phyloP scores from a whole-genome alignment of 1,139 yeast species.

The Saccharomycopsis crataegensis region DNA sequence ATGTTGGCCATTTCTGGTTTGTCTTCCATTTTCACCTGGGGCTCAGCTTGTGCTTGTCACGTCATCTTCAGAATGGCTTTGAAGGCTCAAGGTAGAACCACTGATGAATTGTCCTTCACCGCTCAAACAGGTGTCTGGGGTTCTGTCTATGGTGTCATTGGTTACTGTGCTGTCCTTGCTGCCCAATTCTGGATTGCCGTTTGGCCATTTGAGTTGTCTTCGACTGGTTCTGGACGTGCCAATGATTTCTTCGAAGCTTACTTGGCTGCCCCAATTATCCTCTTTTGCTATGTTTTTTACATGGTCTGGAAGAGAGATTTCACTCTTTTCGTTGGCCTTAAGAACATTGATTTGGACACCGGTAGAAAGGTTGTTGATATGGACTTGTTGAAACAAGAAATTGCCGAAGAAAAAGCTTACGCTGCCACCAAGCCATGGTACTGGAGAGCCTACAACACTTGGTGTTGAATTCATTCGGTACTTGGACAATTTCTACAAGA shows the following conservation, averaged over 20 bases:
- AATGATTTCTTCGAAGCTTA: constrained; percentile 52
- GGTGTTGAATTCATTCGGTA: constrained; percentile 37
- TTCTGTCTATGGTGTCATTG: constrained; percentile 40
- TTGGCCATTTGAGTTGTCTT: constrained; percentile 40
- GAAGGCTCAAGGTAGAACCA: constrained; percentile 41
- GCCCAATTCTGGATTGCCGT: constrained; percentile 69
- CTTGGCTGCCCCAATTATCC: constrained; percentile 54
- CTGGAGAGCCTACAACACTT: constrained; percentile 43
- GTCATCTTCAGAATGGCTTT: constrained; percentile 59
- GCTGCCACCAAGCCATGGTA: constrained; percentile 45
- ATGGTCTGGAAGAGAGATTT: constrained; percentile 49
- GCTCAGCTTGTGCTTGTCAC: constrained; percentile 51
- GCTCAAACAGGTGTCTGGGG: constrained; percentile 53
- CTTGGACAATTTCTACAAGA: not conserved
- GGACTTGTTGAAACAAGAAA: constrained; percentile 58
- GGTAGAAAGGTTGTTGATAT: constrained; percentile 66
- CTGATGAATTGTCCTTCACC: constrained; percentile 45
- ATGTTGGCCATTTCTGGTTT: constrained; percentile 59
- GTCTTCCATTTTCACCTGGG: constrained; percentile 64
- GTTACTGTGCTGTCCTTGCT: constrained; percentile 43
- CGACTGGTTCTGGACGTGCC: constrained; percentile 40
- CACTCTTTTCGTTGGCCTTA: constrained; percentile 38
- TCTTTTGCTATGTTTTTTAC: constrained; percentile 51
- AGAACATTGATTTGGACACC: constrained; percentile 56
- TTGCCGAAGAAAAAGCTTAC: constrained; percentile 51